Base-by-base conservation (phyloP, 1,284 basidiomycete genomes). In the Marasmius oreades region DNA sequence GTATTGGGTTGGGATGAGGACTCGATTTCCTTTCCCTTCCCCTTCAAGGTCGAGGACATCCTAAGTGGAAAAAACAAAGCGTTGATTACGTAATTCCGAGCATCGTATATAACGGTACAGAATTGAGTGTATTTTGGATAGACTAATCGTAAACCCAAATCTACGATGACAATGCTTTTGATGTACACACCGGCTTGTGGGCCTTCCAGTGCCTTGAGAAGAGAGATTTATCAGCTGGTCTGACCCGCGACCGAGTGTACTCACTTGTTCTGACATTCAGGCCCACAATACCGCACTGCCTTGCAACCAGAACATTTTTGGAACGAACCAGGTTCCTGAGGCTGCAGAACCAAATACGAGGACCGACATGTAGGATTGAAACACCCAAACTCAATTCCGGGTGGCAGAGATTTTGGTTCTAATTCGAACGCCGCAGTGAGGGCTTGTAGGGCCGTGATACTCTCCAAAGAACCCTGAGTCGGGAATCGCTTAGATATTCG, bases 1-100 rank as follows among this genome's bases (percentile, higher is more conserved):
- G 23, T 7, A 20, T 39, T 24, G 11, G 33, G 28, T 31, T 10
- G 50, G 55, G 64, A 31, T n/a, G 64, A 36, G 23, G 44, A 18
- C 8, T 50, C 62, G 7, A 55, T 23, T 56, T 70, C 64, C 55
- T 65, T 71, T 56, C 63, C 69, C 56, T 70, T 74, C 23, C 36
- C 43, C 33, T 57, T 58, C 36, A 51, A 54, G 18, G 51, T 34
- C 23, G 48, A 53, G 33, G 52, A 53, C 36, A 47, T 18, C 10
- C 10, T 12, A 56, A 26, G 39, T 16, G 39, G 39, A 20, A 42
- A 42, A 42, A 42, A n/a, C 8, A 42, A 42, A n/a, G n/a, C 16
- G 7, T 42, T n/a, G 39, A 42, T 42, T 42, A 42, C n/a, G 39
- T 42, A 16, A 42, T 42, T 42, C 39, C 39, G 12, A 11, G 8